Evolutionary conservation across 2,329 filamentous ascomycete species (phyloP), one percentile per base, ranked within the genome.

Genomic region (Clonostachys byssicola): DNA sequence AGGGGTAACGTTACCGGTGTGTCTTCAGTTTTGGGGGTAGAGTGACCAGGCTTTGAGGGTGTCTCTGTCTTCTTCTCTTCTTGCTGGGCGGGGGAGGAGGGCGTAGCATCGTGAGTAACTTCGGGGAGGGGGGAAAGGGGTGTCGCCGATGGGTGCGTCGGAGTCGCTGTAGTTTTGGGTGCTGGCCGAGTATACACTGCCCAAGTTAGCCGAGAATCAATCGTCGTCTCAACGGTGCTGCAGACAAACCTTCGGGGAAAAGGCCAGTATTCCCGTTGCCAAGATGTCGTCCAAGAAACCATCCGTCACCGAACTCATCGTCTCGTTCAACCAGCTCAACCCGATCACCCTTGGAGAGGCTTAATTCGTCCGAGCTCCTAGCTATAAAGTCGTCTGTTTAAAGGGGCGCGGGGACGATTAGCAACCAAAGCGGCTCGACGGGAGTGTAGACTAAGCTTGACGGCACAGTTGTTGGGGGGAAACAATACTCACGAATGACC

Each of bases 351-450:
- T 95, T 95, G 47, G 82, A 75, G 54, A 99, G 77, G 57, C 83
- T 95, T 61, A 99, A 77, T 75, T 99, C 94, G 70, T 99, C 94
- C 49, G 89, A 87, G 66, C 91, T 95, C 56, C 94, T 85, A 49
- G 92, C 92, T 56, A 85, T 75, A 66, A 99, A 97, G 69, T 96
- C 91, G 70, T 99, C 90, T 95, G 49, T 41, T 48, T 30, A 30
- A 30, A 30, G 23, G 23, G 23, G 23, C 23, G 23, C 23, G 9
- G 23, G 40, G 40, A 34, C 12, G n/a, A 18, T 40, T 13, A 40
- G 38, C 38, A 40, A 18, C 9, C 17, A n/a, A 8, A 18, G 38
- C 17, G 38, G n/a, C n/a, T 40, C 12, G 38, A 6, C 39, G 40
- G 41, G 14, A n/a, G 14, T n/a, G 36, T 17, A 40, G 17, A 40